Conservation (phyloP, 2,329 filamentous ascomycete genomes). For the Penicillium polonicum region DNA sequence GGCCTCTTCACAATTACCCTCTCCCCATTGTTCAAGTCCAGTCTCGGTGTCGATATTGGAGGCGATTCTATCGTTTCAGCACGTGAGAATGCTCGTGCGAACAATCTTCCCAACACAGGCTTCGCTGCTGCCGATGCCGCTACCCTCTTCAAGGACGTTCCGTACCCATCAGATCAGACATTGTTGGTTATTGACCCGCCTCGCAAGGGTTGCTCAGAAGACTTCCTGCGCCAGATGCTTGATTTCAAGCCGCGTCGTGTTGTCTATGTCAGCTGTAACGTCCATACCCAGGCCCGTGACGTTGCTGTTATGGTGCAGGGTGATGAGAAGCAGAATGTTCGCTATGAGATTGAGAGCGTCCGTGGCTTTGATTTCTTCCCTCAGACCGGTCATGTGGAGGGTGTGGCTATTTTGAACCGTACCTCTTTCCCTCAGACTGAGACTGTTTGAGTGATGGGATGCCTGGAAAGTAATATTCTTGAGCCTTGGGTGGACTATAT, state of each 20-base stretch:
- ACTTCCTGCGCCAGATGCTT: constrained; percentile 79
- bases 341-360: constrained; percentile 86
- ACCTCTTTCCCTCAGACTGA: constrained; percentile 22
- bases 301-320: constrained; percentile 83
- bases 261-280: constrained; percentile 95
- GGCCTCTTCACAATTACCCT: constrained; percentile 97
- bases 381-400: constrained; percentile 70
- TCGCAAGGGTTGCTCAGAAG: constrained; percentile 85
- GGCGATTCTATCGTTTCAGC: constrained; percentile 75
- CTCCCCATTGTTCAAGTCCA: constrained; percentile 73
- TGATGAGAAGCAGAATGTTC: constrained; percentile 35
- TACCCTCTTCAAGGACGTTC: constrained; percentile 73
- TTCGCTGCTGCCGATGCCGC: constrained; percentile 90
- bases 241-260: constrained; percentile 74
- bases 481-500: background rate
- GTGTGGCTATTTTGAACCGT: constrained; percentile 58
- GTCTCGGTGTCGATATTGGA: constrained; percentile 88
- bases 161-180: constrained; percentile 75
- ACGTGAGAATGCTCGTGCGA: constrained; percentile 72
- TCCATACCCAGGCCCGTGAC: constrained; percentile 94
- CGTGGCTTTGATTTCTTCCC: constrained; percentile 97
- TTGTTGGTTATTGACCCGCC: constrained; percentile 97
- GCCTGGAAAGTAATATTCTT: background rate
- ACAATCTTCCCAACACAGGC: constrained; percentile 70
- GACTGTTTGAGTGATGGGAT: background rate